phyloP scores from a whole-genome alignment of 2,329 filamentous ascomycete genomes.

The Fusarium sp. region DNA sequence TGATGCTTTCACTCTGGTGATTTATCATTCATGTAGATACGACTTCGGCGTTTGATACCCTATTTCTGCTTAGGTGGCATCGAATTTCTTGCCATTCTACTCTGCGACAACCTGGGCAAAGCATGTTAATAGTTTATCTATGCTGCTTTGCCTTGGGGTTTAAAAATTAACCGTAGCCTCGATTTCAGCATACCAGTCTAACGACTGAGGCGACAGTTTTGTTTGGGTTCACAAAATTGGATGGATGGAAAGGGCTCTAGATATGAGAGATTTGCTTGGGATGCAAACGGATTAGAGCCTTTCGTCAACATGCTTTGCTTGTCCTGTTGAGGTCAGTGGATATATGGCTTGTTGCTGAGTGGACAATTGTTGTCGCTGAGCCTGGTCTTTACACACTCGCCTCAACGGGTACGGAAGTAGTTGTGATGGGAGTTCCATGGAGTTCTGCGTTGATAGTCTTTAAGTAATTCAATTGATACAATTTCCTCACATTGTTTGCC shows the following conservation, averaged over 20 bases:
- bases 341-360: background rate
- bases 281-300: background rate
- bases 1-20: conserved; percentile 38
- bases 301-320: background rate
- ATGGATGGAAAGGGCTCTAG: conserved; percentile 30
- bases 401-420: conserved; percentile 11
- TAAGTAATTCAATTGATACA: conserved; percentile 20
- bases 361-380: background rate
- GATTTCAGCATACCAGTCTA: conserved; percentile 28
- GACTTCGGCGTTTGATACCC: conserved; percentile 44
- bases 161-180: conserved; percentile 45
- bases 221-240: conserved; percentile 32
- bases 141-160: conserved; percentile 19
- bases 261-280: conserved; percentile 16
- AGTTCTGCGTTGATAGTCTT: conserved; percentile 22
- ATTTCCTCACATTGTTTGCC: background rate
- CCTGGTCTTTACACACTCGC: conserved; percentile 7
- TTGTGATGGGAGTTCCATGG: conserved; percentile 31
- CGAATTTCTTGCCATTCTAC: conserved; percentile 27
- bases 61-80: conserved; percentile 33
- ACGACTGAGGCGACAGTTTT: conserved; percentile 17
- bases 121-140: conserved; percentile 6
- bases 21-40: conserved; percentile 43
- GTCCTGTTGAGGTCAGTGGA: conserved; percentile 11
- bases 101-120: conserved; percentile 11